These are phyloP conservation scores for Sherardia arvensis DNA, from an alignment of 257 asterid genomes.

Conservation along the genomic window DNA sequence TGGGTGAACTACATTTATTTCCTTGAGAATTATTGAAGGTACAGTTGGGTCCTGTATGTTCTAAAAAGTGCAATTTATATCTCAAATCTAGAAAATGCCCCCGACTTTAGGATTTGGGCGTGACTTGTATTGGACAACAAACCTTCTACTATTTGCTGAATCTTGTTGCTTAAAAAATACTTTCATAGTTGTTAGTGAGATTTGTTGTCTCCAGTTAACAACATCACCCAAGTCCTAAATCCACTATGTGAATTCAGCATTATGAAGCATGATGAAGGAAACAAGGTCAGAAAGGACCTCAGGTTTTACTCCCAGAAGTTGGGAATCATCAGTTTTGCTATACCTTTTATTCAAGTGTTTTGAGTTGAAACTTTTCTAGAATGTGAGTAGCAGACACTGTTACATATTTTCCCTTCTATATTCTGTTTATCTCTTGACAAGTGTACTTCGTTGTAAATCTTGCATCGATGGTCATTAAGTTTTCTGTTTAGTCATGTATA, in stretches of 20 bases:
- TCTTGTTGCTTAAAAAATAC: too few species aligned
- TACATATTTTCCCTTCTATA: neutral
- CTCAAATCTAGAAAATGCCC: neutral
- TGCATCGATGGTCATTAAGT: neutral
- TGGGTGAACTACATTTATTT: neutral
- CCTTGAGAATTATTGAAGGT: neutral
- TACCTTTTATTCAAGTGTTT: neutral
- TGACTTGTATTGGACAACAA: neutral
- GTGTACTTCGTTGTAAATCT: neutral
- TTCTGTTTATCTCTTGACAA: neutral
- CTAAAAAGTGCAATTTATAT: neutral
- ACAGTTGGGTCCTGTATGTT: neutral
- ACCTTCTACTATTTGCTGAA: neutral
- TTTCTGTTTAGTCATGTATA: neutral
- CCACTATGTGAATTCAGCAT: neutral
- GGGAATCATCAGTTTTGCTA: neutral
- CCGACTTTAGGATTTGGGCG: neutral
- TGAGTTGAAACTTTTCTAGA: neutral
- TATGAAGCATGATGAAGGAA: neutral
- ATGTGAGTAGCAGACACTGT: neutral
- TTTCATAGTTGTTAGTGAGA: neutral
- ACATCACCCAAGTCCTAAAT: neutral
- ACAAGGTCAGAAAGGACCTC: neutral
- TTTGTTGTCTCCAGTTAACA: neutral
- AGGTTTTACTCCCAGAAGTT: neutral